Percentiles rank a stretch among this genome's conserved stretches.
Conservation (phyloP, 1,284 basidiomycete species). For the Ceratobasidium sp. region DNA sequence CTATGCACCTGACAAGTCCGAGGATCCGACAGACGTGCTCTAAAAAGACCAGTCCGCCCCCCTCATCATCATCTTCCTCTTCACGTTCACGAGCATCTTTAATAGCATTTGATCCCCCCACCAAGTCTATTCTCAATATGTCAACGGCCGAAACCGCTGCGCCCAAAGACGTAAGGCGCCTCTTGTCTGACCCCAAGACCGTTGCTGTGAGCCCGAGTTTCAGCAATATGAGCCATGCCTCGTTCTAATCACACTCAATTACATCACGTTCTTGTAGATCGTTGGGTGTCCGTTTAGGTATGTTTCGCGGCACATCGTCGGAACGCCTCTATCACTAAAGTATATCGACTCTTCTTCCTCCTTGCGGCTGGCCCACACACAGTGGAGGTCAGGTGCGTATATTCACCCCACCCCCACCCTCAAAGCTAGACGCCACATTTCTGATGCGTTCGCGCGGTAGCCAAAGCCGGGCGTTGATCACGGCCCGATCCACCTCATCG, state of each 20-base stretch:
- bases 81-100: neutral
- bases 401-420: neutral
- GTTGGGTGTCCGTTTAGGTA: conserved; percentile 81
- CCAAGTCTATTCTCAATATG: conserved; percentile 28
- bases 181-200: conserved; percentile 74
- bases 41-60: conserved; percentile 19
- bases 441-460: conserved; percentile 54
- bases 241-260: conserved; percentile 34
- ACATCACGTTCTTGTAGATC: conserved; percentile 59
- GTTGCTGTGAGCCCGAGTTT: conserved; percentile 64
- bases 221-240: neutral
- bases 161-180: conserved; percentile 54
- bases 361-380: neutral
- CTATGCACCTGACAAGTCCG: conserved; percentile 22
- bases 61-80: neutral
- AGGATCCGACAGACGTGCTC: conserved; percentile 25
- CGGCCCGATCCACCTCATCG: conserved; percentile 86
- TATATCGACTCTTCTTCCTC: conserved; percentile 34
- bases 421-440: conserved; percentile 6
- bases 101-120: neutral
- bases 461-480: conserved; percentile 88
- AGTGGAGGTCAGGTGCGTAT: conserved; percentile 56
- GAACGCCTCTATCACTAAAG: conserved; percentile 17
- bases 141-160: conserved; percentile 25
- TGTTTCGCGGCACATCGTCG: conserved; percentile 9